These are phyloP conservation scores for Mediolabrus comicus DNA, from an alignment of 108 stramenopile species.

Conservation along the genomic window DNA sequence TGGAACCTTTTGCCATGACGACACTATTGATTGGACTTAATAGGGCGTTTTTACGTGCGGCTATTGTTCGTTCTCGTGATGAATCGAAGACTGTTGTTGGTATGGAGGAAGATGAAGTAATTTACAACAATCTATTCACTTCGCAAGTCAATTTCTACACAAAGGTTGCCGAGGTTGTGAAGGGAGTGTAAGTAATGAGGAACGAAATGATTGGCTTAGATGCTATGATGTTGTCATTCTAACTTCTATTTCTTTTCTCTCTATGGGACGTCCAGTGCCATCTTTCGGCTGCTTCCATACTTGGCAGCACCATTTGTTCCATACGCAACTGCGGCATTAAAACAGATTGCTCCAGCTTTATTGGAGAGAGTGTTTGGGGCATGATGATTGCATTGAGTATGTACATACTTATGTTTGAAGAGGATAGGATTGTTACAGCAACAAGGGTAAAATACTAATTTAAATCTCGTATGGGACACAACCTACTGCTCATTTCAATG, in stretches of 20 bases:
- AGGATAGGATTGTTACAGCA: no score
- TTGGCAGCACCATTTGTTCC: constrained; percentile 2
- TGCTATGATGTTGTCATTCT: neutral
- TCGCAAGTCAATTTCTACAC: neutral
- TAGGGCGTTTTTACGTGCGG: neutral
- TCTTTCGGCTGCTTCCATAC: neutral
- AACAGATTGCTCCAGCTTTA: neutral
- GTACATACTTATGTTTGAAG: no score
- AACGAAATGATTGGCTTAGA: neutral
- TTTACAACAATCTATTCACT: neutral
- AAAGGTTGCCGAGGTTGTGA: neutral
- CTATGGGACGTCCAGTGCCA: neutral
- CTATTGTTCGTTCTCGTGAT: neutral
- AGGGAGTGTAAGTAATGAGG: neutral
- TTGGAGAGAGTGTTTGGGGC: neutral
- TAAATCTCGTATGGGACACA: no score
- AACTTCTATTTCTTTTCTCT: neutral
- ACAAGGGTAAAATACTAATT: no score
- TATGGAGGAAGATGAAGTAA: neutral
- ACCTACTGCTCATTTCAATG: no score
- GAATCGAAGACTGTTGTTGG: neutral
- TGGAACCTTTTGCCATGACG: neutral
- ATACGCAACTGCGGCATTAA: neutral
- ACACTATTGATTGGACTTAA: neutral
- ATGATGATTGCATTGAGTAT: no score